Conservation (phyloP, 179 eudicot species). For the Beta corolliflora region DNA sequence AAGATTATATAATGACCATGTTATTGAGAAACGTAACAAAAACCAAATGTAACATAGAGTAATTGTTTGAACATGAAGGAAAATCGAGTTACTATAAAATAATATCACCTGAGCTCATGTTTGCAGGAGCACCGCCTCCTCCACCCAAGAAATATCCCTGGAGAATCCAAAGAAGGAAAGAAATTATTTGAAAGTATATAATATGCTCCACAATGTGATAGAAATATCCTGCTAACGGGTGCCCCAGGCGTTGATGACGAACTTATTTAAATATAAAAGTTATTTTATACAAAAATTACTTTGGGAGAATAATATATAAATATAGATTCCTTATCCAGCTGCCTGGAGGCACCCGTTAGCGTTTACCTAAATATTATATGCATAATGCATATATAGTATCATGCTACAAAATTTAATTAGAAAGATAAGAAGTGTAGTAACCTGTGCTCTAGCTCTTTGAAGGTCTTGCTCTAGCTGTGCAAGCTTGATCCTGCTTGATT, state of each 20-base stretch:
- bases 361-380: too few relatives aligned
- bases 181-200: not conserved
- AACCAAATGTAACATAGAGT: too few relatives aligned
- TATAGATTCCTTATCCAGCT: too few relatives aligned
- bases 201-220: not conserved
- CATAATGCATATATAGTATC: too few relatives aligned
- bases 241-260: too few relatives aligned
- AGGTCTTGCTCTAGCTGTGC: constrained; percentile 89
- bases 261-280: too few relatives aligned
- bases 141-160: constrained; percentile 88
- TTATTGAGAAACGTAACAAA: too few relatives aligned
- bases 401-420: too few relatives aligned
- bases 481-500: constrained; percentile 83
- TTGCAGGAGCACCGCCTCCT: constrained; percentile 65
- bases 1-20: too few relatives aligned
- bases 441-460: constrained; percentile 93
- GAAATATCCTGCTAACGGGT: not conserved
- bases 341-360: too few relatives aligned
- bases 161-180: constrained; percentile 13
- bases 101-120: constrained; percentile 73
- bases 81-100: too few relatives aligned
- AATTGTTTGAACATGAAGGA: not conserved
- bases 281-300: too few relatives aligned
- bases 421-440: constrained; percentile 6
- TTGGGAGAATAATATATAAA: not conserved